phyloP scores from a whole-genome alignment of 768 basidiomycete genomes.

The Tylopilus felleus region DNA sequence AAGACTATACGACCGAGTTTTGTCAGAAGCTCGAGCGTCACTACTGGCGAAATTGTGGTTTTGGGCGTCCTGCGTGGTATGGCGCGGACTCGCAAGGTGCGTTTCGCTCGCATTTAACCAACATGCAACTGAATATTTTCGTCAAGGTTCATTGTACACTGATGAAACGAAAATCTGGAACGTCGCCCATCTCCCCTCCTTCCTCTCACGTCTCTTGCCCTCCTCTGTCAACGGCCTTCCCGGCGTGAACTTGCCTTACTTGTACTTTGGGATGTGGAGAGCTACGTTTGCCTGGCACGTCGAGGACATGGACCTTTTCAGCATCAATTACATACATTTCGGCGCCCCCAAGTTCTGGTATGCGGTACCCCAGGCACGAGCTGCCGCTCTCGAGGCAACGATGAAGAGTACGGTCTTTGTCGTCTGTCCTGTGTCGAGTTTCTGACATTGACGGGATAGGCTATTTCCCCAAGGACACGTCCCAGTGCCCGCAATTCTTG shows the following conservation, averaged over 20 bases:
- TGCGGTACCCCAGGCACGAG: slow-evolving; percentile 84
- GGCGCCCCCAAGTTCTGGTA: slow-evolving; percentile 99
- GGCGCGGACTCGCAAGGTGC: slow-evolving; percentile 92
- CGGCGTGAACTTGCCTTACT: slow-evolving; percentile 95
- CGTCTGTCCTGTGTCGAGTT: background rate
- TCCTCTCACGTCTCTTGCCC: slow-evolving; percentile 77
- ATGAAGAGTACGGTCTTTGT: slow-evolving; percentile 66
- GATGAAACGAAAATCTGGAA: slow-evolving; percentile 86
- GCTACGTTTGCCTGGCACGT: slow-evolving; percentile 99
- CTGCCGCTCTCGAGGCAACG: slow-evolving; percentile 77
- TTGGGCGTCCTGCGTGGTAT: slow-evolving; percentile 94
- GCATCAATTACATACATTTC: slow-evolving; percentile 98
- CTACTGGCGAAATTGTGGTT: slow-evolving; percentile 88
- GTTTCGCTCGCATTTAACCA: slow-evolving; percentile 18
- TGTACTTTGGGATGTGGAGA: slow-evolving; percentile 99
- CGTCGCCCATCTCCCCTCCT: slow-evolving; percentile 86
- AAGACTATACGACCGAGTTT: slow-evolving; percentile 86
- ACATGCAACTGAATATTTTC: background rate
- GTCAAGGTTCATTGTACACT: slow-evolving; percentile 61
- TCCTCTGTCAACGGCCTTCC: slow-evolving; percentile 68
- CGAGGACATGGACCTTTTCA: slow-evolving; percentile 98
- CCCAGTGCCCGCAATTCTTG: slow-evolving; percentile 87
- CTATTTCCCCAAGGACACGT: slow-evolving; percentile 85
- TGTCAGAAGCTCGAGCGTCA: slow-evolving; percentile 84
- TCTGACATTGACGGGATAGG: slow-evolving; percentile 40